These are phyloP conservation scores for Nakaseomyces glabratus DNA, from an alignment of 1,139 yeast genomes.

Conservation along the genomic window DNA sequence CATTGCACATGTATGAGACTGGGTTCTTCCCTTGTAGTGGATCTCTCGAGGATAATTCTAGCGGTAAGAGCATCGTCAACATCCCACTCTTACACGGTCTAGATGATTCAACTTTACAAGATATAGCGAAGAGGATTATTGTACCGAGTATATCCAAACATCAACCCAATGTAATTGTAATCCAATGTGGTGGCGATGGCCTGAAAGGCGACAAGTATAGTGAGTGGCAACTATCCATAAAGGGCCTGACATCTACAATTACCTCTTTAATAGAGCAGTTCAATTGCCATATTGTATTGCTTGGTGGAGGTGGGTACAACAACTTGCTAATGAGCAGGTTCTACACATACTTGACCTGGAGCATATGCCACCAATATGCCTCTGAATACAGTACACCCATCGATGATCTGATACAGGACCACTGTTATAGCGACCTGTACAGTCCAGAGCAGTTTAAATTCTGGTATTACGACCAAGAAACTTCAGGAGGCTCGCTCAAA, in stretches of 20 bases:
- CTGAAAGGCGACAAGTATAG: conserved; percentile 46
- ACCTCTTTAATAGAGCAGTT: conserved; percentile 29
- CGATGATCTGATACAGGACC: conserved; percentile 49
- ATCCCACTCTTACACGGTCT: conserved; percentile 54
- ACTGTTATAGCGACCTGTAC: conserved; percentile 38
- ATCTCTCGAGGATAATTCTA: conserved; percentile 30
- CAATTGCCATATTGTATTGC: conserved; percentile 33
- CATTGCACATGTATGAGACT: conserved; percentile 53
- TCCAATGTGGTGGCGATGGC: conserved; percentile 72
- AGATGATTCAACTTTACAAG: conserved; percentile 37
- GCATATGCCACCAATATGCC: conserved; percentile 19
- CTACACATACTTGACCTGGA: conserved; percentile 50
- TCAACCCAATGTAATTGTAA: conserved; percentile 46
- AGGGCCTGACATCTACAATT: conserved; percentile 40
- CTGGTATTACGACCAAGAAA: conserved; percentile 36
- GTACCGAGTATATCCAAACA: conserved; percentile 36
- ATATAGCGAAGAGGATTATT: conserved; percentile 38
- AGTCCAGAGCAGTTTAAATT: conserved; percentile 42
- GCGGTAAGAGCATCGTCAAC: conserved; percentile 39
- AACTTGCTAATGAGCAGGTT: conserved; percentile 54
- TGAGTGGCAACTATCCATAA: conserved; percentile 62
- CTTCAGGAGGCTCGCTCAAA: conserved; percentile 21
- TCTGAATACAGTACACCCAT: too few relatives aligned
- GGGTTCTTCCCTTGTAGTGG: conserved; percentile 79
- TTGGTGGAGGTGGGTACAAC: conserved; percentile 73